Conservation (phyloP, 352 stramenopile genomes). For the Pythium aphanidermatum region DNA sequence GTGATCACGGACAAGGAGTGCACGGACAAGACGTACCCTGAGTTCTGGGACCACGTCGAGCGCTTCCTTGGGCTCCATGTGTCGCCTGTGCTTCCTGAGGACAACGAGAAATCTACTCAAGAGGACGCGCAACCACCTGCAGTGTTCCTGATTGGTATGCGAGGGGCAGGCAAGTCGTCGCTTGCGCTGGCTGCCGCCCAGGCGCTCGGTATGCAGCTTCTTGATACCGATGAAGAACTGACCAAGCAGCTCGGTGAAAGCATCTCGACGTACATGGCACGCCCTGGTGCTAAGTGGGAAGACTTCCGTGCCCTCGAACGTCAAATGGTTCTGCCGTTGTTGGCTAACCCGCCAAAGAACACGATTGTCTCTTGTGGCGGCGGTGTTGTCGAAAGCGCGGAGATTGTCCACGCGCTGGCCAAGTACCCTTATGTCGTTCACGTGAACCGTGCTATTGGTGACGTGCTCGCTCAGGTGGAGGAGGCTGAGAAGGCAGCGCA, state of each 20-base stretch:
- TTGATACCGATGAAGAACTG: conserved; percentile 79
- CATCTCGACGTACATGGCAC: conserved; percentile 65
- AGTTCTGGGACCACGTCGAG: conserved; percentile 90
- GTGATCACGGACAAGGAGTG: conserved; percentile 97
- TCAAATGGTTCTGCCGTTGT: conserved; percentile 48
- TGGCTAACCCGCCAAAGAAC: conserved; percentile 43
- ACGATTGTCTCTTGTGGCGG: conserved; percentile 83
- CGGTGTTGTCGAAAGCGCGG: conserved; percentile 71
- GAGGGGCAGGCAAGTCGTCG: conserved; percentile 80
- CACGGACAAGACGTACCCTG: conserved; percentile 97
- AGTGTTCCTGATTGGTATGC: conserved; percentile 86
- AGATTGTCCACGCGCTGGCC: conserved; percentile 51
- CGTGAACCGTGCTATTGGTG: conserved; percentile 58
- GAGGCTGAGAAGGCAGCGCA: conserved; percentile 27
- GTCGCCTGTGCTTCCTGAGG: conserved; percentile 24
- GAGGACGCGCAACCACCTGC: conserved; percentile 21
- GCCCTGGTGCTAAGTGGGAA: conserved; percentile 58
- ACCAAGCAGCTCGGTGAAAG: conserved; percentile 55
- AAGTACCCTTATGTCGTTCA: conserved; percentile 70
- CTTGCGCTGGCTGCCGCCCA: conserved; percentile 46
- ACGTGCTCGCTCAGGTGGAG: conserved; percentile 62
- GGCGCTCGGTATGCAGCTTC: conserved; percentile 42
- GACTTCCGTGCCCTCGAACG: conserved; percentile 69
- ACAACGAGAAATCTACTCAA: conserved; percentile 18
- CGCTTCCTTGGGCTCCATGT: conserved; percentile 59